Percentiles rank a stretch among this genome's conserved stretches.
Conservation (phyloP, 1,139 yeast genomes). For the Yamadazyma diddensiae region DNA sequence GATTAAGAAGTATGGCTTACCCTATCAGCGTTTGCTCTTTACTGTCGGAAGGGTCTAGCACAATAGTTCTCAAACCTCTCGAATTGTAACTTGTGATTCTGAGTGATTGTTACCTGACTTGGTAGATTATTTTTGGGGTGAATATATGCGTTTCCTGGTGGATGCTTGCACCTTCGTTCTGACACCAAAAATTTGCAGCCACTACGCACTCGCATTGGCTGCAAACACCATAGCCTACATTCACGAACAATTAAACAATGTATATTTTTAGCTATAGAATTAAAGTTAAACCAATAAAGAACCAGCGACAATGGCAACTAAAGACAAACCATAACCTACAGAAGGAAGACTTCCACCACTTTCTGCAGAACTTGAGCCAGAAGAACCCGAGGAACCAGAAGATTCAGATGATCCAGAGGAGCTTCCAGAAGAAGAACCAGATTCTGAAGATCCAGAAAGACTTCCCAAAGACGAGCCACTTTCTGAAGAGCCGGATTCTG, state of each 20-base stretch:
- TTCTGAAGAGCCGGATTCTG: conserved; percentile 9
- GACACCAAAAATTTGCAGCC: conserved; percentile 1
- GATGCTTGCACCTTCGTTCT: too few relatives aligned
- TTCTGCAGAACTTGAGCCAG: conserved; percentile 4
- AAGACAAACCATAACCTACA: conserved; percentile 14
- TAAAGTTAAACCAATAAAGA: conserved; percentile 15
- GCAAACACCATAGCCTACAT: conserved; percentile 2
- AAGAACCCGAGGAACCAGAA: conserved; percentile 4
- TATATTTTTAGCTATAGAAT: neutral
- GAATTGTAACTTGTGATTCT: too few relatives aligned
- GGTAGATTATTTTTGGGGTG: neutral
- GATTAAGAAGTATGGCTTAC: too few relatives aligned
- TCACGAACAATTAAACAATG: conserved; percentile 2
- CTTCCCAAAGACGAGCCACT: conserved; percentile 5
- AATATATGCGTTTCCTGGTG: neutral
- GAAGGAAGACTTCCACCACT: conserved; percentile 8
- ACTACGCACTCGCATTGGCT: conserved; percentile 1
- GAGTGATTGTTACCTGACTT: neutral
- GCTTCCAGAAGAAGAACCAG: conserved; percentile 6
- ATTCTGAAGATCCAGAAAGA: conserved; percentile 20
- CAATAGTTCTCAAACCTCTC: too few relatives aligned
- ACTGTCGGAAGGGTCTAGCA: too few relatives aligned
- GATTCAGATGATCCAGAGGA: conserved; percentile 11
- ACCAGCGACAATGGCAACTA: conserved; percentile 16
- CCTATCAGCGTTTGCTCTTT: too few relatives aligned